Evolutionary conservation across 148 eudicot species (phyloP).

Genomic region (Oxyria digyna): DNA sequence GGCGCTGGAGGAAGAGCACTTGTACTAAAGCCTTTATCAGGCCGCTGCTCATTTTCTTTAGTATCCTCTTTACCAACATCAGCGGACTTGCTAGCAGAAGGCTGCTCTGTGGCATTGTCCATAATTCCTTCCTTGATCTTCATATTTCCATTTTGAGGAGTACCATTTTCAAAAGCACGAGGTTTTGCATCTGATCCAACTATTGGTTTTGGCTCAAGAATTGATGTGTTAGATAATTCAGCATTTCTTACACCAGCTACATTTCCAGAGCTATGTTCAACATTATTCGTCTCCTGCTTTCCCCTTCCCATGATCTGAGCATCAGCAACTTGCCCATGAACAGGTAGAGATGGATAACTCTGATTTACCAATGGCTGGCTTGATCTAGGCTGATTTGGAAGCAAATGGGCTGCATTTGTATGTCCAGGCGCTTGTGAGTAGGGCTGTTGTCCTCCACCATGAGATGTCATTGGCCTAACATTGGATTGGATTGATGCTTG

Average conservation of each 20-base stretch:
- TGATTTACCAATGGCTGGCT: conserved; percentile 33
- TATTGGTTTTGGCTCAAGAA: conserved; percentile 1
- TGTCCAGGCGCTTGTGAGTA: conserved; percentile 28
- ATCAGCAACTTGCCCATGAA: conserved; percentile 23
- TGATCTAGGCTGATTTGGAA: conserved; percentile 32
- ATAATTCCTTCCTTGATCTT: conserved; percentile 23
- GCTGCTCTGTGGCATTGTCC: conserved; percentile 20
- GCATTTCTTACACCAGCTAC: background rate
- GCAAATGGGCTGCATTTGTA: conserved; percentile 32
- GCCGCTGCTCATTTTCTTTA: conserved; percentile 16
- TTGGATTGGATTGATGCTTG: conserved; percentile 41
- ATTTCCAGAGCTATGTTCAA: conserved; percentile 15
- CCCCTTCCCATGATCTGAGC: conserved; percentile 16
- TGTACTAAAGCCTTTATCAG: conserved; percentile 12
- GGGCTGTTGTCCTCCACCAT: conserved; percentile 30
- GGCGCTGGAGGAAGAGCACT: conserved; percentile 16
- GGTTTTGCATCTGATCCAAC: conserved; percentile 18
- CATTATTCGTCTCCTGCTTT: conserved; percentile 16
- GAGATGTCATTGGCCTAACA: conserved; percentile 38
- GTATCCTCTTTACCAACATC: conserved; percentile 14
- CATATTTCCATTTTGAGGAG: conserved; percentile 16
- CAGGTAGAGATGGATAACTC: conserved; percentile 20
- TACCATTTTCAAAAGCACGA: conserved; percentile 21
- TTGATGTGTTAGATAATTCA: conserved; percentile 11
- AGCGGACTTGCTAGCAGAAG: conserved; percentile 14